Conservation (phyloP, 441 rosid genomes). For the Populus hybrid region DNA sequence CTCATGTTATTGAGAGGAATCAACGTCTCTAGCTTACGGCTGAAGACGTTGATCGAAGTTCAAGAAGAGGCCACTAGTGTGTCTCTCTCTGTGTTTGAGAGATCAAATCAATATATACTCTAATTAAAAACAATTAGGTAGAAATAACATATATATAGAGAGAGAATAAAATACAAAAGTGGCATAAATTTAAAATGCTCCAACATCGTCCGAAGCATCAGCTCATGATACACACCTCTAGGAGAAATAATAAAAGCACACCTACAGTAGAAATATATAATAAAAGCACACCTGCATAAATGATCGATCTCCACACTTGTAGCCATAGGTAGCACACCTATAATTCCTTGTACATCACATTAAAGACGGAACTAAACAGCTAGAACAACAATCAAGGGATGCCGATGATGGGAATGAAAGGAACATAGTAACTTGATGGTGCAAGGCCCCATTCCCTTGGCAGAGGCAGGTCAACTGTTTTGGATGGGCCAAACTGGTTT, state of each 20-base stretch:
- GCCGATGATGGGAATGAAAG: conserved; percentile 84
- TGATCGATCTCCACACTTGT: neutral
- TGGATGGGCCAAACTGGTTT: conserved; percentile 42
- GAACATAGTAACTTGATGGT: conserved; percentile 73
- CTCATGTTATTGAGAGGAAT: no score
- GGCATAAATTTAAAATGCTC: no score
- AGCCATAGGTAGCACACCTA: neutral
- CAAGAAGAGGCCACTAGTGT: no score
- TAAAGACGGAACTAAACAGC: neutral
- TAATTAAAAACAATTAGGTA: no score
- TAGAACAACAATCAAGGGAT: conserved; percentile 45
- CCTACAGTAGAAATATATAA: no score
- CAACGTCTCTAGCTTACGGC: no score
- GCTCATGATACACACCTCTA: neutral
- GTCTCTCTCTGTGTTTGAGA: neutral
- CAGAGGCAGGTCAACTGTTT: conserved; percentile 75
- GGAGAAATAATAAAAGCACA: no score
- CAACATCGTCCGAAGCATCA: neutral
- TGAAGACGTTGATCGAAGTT: no score
- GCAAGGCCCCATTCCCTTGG: conserved; percentile 88
- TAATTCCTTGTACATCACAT: neutral
- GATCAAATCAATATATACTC: neutral
- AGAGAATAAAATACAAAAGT: no score
- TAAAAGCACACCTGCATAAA: no score
- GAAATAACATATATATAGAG: neutral